Conservation (phyloP, 2,329 filamentous ascomycete species). For the Setomelanomma holmii region DNA sequence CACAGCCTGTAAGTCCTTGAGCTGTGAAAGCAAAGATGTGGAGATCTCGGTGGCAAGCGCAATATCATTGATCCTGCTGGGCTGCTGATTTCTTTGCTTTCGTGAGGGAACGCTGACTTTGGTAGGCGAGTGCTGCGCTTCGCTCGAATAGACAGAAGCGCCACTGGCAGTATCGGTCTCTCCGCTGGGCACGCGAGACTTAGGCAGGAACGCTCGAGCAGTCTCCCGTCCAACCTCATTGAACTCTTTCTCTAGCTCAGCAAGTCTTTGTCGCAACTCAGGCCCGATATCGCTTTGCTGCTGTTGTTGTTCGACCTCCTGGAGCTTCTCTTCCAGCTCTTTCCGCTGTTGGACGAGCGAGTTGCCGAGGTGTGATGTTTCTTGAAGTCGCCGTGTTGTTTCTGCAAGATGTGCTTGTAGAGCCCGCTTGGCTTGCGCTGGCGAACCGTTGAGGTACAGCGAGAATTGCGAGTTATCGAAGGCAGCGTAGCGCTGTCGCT, state of each 20-base stretch:
- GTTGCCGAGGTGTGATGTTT: constrained; percentile 87
- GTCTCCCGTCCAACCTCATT: constrained; percentile 92
- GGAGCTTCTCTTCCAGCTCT: constrained; percentile 79
- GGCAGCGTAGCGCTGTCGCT: constrained; percentile 75
- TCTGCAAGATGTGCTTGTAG: constrained; percentile 91
- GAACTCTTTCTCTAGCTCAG: constrained; percentile 91
- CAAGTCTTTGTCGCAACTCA: constrained; percentile 81
- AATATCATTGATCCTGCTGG: constrained; percentile 90
- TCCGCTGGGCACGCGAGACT: constrained; percentile 73
- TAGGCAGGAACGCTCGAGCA: constrained; percentile 86
- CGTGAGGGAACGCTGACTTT: constrained; percentile 88
- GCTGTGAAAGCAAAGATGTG: constrained; percentile 90
- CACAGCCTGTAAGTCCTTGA: constrained; percentile 85
- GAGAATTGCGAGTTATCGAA: constrained; percentile 84
- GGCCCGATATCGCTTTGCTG: constrained; percentile 75
- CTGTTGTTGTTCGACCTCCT: constrained; percentile 81
- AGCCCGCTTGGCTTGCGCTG: constrained; percentile 84
- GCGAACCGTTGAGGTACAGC: constrained; percentile 77
- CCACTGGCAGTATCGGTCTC: constrained; percentile 43
- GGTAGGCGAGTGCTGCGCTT: constrained; percentile 83
- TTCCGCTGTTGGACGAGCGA: constrained; percentile 86
- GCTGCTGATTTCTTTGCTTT: constrained; percentile 87
- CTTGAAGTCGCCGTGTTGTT: constrained; percentile 88
- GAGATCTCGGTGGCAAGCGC: constrained; percentile 99
- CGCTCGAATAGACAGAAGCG: constrained; percentile 71